Base-by-base conservation (phyloP, 1,284 basidiomycete species). In the Leccinum idahoense region DNA sequence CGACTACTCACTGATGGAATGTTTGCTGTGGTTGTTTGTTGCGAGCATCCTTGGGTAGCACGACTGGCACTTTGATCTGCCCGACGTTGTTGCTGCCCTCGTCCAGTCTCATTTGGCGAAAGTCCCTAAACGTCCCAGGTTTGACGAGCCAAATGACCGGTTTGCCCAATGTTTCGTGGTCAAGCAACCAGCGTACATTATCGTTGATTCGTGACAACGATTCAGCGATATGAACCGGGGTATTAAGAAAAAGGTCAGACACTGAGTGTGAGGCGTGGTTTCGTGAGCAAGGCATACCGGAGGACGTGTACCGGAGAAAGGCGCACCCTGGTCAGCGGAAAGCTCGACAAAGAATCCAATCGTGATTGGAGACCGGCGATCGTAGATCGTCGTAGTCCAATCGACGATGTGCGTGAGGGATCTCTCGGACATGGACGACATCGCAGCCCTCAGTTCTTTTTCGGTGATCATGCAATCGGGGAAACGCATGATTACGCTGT, bases 321-420 rank as follows among this genome's bases (percentile, higher is more conserved):
- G 0, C 54, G 14, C 55, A 68, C 66, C 63, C 56, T 62, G 53
- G 2, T 61, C 58, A 3, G 11, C 57, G 1, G 53, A 53, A 23
- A 70, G 58, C 53, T 71, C 71, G 18, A 71, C 59, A 39, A 73
- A 67, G 37, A 69, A 68, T 8, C 65, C 65, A 4, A 72, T 58
- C 4, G 62, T 68, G 5, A 29, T 7, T n/a, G 69, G 70, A 1
- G 57, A 2, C 0, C 4, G 4, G 8, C 67, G 67, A n/a, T 66
- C 63, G 18, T 73, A 63, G 7, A 65, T 7, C 3, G 60, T 59
- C 7, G 65, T 4, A 1, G 70, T 72, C 69, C 69, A 73, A n/a
- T 72, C 64, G 6, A 61, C 57, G 56, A 65, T 55, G 4, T 64
- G 55, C 6, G 14, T 53, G 4, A 57, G 58, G 5, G 44, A 44